phyloP scores from a whole-genome alignment of 1,284 basidiomycete genomes.

The Earliella scabrosa region DNA sequence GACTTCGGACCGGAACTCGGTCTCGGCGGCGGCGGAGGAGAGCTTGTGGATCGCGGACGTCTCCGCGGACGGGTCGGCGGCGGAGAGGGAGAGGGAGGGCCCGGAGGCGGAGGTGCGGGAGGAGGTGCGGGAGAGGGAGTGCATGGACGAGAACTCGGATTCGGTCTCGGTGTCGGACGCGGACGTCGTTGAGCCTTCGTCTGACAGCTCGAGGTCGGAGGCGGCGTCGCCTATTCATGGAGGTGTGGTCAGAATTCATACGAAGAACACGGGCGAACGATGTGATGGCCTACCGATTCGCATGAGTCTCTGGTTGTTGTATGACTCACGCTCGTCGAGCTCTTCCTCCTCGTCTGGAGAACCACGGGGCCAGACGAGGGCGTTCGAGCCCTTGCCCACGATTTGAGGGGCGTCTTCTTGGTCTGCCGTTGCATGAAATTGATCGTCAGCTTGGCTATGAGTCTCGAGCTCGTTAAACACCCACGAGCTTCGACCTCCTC shows the following conservation, averaged over 20 bases:
- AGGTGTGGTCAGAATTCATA: conserved; percentile 3
- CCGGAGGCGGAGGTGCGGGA: conserved; percentile 46
- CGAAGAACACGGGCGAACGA: background rate
- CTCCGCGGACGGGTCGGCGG: conserved; percentile 36
- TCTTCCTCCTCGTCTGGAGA: conserved; percentile 58
- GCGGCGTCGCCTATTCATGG: conserved; percentile 56
- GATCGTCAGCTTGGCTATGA: no score
- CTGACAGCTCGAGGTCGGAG: conserved; percentile 62
- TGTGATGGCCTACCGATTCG: conserved; percentile 56
- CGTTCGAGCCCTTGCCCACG: conserved; percentile 68
- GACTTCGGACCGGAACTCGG: conserved; percentile 82
- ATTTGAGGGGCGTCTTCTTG: conserved; percentile 51
- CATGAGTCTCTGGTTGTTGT: conserved; percentile 69
- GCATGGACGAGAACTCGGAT: conserved; percentile 35
- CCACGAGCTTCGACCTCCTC: conserved; percentile 68
- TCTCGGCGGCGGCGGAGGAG: conserved; percentile 49
- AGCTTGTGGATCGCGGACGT: conserved; percentile 33
- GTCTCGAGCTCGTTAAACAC: conserved; percentile 26
- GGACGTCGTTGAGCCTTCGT: conserved; percentile 56
- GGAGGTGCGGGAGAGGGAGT: conserved; percentile 34
- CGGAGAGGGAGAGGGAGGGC: conserved; percentile 44
- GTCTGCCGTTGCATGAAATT: conserved; percentile 25
- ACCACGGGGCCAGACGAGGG: conserved; percentile 68
- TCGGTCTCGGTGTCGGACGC: conserved; percentile 40
- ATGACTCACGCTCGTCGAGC: conserved; percentile 63